Evolutionary conservation across 805 yeast species (phyloP).

Genomic region (Candida adriatica): DNA sequence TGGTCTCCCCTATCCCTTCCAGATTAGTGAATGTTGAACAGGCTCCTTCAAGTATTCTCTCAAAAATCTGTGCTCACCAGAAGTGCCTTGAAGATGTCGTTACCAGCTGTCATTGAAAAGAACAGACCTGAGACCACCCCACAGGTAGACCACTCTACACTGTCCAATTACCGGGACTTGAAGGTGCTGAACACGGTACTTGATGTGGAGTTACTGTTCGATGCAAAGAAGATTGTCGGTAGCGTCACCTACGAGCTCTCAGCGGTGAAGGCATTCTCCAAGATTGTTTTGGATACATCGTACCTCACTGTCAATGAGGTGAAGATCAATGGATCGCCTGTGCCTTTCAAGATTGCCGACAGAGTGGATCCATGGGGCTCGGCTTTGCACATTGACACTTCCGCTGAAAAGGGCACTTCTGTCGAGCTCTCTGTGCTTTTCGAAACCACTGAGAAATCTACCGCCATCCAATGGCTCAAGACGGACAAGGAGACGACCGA

Average conservation of each 20-base stretch:
- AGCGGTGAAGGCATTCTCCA: constrained; percentile 23
- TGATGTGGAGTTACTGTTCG: constrained; percentile 50
- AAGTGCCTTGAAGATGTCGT: no score
- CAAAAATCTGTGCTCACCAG: no score
- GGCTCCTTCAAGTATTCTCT: no score
- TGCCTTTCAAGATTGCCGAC: constrained; percentile 29
- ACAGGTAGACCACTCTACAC: constrained; percentile 69
- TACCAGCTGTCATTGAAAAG: constrained; percentile 24
- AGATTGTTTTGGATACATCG: constrained; percentile 64
- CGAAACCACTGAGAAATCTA: constrained; percentile 65
- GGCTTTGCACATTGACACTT: constrained; percentile 31
- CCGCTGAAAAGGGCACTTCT: constrained; percentile 3
- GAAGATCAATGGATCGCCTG: constrained; percentile 32
- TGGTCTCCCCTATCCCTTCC: no score
- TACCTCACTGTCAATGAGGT: constrained; percentile 43
- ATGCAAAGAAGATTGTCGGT: constrained; percentile 45
- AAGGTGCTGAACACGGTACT: constrained; percentile 44
- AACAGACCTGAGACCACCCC: constrained; percentile 32
- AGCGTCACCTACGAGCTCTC: constrained; percentile 41
- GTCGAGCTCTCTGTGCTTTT: constrained; percentile 40
- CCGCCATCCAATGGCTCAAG: constrained; percentile 81
- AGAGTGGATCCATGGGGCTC: constrained; percentile 55
- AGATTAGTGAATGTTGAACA: no score
- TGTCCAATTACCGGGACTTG: constrained; percentile 61
- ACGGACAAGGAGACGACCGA: constrained; percentile 67